Percentiles rank a stretch among this genome's conserved stretches.
Conservation (phyloP, 306 rosid species). For the Cercis canadensis region DNA sequence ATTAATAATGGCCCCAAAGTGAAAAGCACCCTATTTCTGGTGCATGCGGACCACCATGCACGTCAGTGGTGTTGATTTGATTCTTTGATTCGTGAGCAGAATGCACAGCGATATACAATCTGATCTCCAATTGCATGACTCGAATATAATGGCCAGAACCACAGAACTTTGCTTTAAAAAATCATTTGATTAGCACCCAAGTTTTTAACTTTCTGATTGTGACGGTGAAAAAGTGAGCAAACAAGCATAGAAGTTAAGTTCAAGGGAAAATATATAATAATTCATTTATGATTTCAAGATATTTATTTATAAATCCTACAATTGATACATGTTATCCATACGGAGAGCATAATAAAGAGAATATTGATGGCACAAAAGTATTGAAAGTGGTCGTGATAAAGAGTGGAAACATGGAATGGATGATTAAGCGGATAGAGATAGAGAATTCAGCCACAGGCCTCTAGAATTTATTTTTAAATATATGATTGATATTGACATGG, state of each 20-base stretch:
- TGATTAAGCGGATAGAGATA: background rate
- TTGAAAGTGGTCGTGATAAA: background rate
- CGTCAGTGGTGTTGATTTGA: background rate
- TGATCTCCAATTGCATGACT: background rate
- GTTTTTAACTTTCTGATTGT: no score
- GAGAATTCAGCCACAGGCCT: background rate
- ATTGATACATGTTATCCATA: no score
- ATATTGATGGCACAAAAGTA: background rate
- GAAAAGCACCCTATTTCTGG: background rate
- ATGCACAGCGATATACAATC: background rate
- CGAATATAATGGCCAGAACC: no score
- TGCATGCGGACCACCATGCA: constrained; percentile 1
- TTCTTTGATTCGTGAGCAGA: background rate
- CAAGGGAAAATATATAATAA: no score
- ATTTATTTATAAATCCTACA: no score
- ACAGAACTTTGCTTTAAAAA: no score
- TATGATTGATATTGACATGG: constrained; percentile 28
- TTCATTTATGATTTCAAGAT: no score
- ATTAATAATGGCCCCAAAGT: no score
- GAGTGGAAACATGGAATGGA: background rate
- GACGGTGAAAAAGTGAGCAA: no score
- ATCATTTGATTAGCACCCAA: no score
- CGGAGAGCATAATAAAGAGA: background rate
- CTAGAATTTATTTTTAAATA: background rate
- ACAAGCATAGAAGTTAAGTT: no score